A percentile compares a stretch with the other conserved stretches of the same genome.
These are phyloP conservation scores for Jamesozyma rosinii DNA, from an alignment of 805 yeast species.

Conservation along the genomic window DNA sequence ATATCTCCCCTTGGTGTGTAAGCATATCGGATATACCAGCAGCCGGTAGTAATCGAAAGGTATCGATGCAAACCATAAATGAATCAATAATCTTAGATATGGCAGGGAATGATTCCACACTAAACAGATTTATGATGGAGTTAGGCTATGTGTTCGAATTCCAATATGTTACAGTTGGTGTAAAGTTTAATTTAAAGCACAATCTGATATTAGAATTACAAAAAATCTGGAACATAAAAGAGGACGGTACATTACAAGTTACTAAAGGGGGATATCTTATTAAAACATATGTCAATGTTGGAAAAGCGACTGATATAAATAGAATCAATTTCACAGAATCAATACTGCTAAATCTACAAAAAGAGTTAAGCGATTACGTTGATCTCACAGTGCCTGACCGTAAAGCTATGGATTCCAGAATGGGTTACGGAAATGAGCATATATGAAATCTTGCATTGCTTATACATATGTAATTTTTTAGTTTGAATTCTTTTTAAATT, in stretches of 20 bases:
- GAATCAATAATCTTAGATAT: constrained; percentile 36
- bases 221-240: constrained; percentile 26
- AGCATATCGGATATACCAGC: constrained; percentile 66
- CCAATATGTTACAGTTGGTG: constrained; percentile 23
- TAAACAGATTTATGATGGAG: constrained; percentile 39
- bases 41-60: constrained; percentile 54
- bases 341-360: constrained; percentile 53
- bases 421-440: constrained; percentile 2
- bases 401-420: constrained; percentile 68
- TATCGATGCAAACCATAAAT: constrained; percentile 56
- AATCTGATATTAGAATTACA: constrained; percentile 24
- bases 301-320: constrained; percentile 66
- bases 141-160: constrained; percentile 63
- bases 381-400: constrained; percentile 69
- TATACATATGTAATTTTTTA: too few species aligned
- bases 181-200: constrained; percentile 21
- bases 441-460: neutral
- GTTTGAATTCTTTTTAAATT: neutral
- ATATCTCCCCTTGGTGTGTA: constrained; percentile 43
- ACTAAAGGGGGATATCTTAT: constrained; percentile 49
- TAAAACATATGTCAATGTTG: constrained; percentile 61
- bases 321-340: constrained; percentile 55
- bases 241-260: constrained; percentile 36
- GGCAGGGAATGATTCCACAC: constrained; percentile 27
- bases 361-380: constrained; percentile 57